A percentile compares a stretch with the other conserved stretches of the same genome.
Conservation (phyloP, 768 basidiomycete genomes). For the Nevesoporus exiguus region DNA sequence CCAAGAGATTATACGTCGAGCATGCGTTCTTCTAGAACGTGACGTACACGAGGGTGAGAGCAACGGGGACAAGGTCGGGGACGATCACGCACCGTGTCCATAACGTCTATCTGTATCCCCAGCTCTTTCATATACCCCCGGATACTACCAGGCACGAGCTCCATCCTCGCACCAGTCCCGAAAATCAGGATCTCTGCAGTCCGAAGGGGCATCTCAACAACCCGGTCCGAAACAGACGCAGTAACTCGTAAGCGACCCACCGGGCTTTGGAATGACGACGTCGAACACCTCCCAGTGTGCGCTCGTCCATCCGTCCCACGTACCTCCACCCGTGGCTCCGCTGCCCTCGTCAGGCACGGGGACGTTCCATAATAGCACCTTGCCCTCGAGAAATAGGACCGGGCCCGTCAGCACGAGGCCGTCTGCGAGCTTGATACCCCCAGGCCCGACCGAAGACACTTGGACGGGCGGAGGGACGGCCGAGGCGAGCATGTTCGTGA, state of each 20-base stretch:
- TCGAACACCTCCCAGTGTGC: constrained; percentile 83
- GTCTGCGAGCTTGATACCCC: constrained; percentile 70
- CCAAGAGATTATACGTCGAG: constrained; percentile 89
- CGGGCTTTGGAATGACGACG: constrained; percentile 78
- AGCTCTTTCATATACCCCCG: constrained; percentile 64
- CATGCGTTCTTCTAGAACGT: constrained; percentile 76
- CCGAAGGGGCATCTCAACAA: background rate
- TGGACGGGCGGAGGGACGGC: constrained; percentile 68
- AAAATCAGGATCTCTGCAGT: constrained; percentile 80
- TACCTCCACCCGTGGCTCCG: constrained; percentile 15
- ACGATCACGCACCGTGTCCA: constrained; percentile 64
- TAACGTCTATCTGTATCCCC: constrained; percentile 86
- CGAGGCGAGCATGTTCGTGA: constrained; percentile 74
- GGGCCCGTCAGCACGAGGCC: constrained; percentile 76
- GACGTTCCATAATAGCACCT: constrained; percentile 89
- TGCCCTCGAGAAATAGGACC: constrained; percentile 81
- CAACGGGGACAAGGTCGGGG: background rate
- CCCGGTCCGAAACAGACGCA: background rate
- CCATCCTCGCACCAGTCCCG: constrained; percentile 75
- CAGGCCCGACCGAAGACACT: constrained; percentile 58
- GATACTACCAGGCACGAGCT: constrained; percentile 66
- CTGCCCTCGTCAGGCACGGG: constrained; percentile 29
- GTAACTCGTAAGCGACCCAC: constrained; percentile 36
- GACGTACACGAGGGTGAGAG: background rate
- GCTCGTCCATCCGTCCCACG: constrained; percentile 68